These are phyloP conservation scores for Eucalyptus brandiana DNA, from an alignment of 345 rosid genomes.

Conservation along the genomic window DNA sequence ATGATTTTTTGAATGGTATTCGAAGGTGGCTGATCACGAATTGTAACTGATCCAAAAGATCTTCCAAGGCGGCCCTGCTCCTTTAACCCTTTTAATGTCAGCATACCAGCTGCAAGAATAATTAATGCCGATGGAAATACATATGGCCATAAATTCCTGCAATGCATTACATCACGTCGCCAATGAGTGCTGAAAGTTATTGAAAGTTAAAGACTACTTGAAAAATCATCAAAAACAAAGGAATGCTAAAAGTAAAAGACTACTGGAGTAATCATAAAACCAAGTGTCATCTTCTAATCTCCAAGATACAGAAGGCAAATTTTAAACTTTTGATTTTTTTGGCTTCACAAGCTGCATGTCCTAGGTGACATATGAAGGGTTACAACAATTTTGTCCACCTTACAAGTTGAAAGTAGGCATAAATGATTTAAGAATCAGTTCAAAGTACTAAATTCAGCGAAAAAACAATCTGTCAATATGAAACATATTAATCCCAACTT, in stretches of 20 bases:
- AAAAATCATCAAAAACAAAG: neutral
- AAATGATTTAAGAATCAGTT: neutral
- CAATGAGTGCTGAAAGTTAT: neutral
- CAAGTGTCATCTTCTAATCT: neutral
- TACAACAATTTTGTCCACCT: neutral
- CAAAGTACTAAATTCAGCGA: neutral
- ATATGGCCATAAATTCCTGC: conserved; percentile 70
- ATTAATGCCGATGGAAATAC: conserved; percentile 53
- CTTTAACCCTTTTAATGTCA: conserved; percentile 76
- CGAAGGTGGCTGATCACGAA: conserved; percentile 93
- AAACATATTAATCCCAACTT: neutral
- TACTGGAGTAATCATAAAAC: neutral
- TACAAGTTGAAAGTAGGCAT: neutral
- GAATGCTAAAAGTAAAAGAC: neutral
- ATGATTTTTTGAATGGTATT: conserved; percentile 90
- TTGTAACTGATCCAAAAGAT: conserved; percentile 69
- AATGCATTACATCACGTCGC: neutral
- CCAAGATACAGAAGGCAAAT: neutral
- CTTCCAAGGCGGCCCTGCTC: conserved; percentile 95
- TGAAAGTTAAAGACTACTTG: neutral
- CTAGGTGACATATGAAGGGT: neutral
- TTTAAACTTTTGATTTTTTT: neutral
- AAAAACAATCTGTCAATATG: neutral
- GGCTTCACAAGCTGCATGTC: neutral
- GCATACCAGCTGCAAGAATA: conserved; percentile 64